Conservation (phyloP, 2,329 filamentous ascomycete genomes). For the Cryoendolithus antarcticus region DNA sequence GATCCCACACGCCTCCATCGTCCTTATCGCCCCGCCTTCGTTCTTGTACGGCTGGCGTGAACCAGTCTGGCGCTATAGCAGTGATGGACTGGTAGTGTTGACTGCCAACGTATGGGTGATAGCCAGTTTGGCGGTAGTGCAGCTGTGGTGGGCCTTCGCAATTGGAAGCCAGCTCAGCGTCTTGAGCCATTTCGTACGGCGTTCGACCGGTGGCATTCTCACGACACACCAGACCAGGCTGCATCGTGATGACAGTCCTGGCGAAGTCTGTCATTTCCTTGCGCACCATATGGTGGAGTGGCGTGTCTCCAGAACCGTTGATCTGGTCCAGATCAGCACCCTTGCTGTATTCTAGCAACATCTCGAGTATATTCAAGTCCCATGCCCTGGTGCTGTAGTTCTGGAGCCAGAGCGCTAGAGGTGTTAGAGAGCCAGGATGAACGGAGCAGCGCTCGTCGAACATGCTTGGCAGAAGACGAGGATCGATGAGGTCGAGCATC, state of each 20-base stretch:
- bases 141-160: constrained; percentile 7
- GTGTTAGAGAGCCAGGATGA: constrained; percentile 44
- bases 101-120: background rate
- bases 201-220: constrained; percentile 70
- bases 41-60: background rate
- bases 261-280: constrained; percentile 27
- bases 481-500: constrained; percentile 48
- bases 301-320: constrained; percentile 53
- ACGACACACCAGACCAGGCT: constrained; percentile 49
- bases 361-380: constrained; percentile 2
- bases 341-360: constrained; percentile 24
- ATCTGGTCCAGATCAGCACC: constrained; percentile 45
- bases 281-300: constrained; percentile 46
- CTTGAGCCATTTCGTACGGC: constrained; percentile 54
- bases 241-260: constrained; percentile 43
- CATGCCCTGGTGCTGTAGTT: background rate
- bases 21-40: background rate
- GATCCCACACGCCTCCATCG: constrained; percentile 22
- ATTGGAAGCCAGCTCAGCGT: constrained; percentile 34
- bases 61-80: constrained; percentile 3
- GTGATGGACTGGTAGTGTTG: constrained; percentile 5
- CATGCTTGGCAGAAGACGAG: constrained; percentile 43
- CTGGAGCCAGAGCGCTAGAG: constrained; percentile 38
- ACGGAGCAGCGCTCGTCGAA: constrained; percentile 46
- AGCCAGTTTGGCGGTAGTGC: background rate